Evolutionary conservation across 2,329 filamentous ascomycete species (phyloP), one percentile per base, ranked within the genome.

Genomic region (Emergomyces orientalis): DNA sequence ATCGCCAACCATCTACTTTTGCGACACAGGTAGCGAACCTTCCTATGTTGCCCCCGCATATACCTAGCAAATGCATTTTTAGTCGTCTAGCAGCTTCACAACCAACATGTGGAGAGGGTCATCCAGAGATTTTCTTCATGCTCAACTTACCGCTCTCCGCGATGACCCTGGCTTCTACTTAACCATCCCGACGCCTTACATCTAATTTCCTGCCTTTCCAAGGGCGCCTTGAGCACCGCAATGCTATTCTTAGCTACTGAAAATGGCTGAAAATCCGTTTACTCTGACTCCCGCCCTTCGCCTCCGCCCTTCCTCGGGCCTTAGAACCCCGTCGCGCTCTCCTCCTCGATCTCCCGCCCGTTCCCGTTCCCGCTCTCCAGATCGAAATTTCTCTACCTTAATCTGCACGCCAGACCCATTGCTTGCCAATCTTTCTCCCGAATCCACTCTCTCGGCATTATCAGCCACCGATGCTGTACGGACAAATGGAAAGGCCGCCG

Each of bases 361-460:
- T 32, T 73, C 75, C 57, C 70, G 72, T n/a, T 73, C 75, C 32
- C 71, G 71, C 55, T 76, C 74, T 27, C 75, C 77, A 19, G 73
- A 74, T 27, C 73, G 75, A 63, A 73, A 68, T 63, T 67, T 70
- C 22, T 68, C 71, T 22, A 73, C 76, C 17, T 67, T 73, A 54
- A 73, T 74, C 58, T 70, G 75, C 63, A 73, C 77, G 47, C 59
- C 76, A 47, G 78, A 81, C 61, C 79, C 78, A 61, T 71, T 84
- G 9, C 76, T 84, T 51, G 78, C 77, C 63, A 80, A 80, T 62
- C 74, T 84, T 0, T 83, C 82, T 14, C 81, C 82, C 8, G 79
- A 82, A 63, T 78, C 80, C 22, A 84, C 82, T 6, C 71, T 84
- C 14, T 73, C 78, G 64, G 81, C 81, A 32, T 78, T 84, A 37